These are phyloP conservation scores for Gossypium trilobum DNA, from an alignment of 441 rosid genomes.

Conservation along the genomic window DNA sequence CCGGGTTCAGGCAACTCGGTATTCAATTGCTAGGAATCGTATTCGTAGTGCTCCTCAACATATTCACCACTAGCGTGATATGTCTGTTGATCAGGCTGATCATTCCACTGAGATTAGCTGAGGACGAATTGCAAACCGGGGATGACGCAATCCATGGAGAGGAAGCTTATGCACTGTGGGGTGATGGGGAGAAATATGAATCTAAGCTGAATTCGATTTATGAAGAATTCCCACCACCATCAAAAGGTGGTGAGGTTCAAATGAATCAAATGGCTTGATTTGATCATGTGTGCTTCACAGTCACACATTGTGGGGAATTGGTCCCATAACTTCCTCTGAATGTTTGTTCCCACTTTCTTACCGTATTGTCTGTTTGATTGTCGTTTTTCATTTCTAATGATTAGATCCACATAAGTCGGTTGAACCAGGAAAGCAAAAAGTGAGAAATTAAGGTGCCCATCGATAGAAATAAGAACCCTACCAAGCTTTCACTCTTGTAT, in stretches of 20 bases:
- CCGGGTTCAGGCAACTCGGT: constrained; percentile 42
- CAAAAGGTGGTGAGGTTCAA: constrained; percentile 29
- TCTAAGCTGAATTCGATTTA: constrained; percentile 25
- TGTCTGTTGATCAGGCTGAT: constrained; percentile 29
- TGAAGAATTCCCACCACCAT: constrained; percentile 29
- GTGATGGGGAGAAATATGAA: constrained; percentile 44
- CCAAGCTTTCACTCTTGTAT: neutral
- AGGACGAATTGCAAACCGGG: constrained; percentile 33
- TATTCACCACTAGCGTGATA: constrained; percentile 31
- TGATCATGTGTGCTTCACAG: no score
- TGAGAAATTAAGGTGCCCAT: neutral
- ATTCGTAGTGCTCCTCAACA: constrained; percentile 27
- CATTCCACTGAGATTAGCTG: constrained; percentile 37
- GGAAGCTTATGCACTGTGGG: constrained; percentile 41
- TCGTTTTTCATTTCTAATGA: neutral
- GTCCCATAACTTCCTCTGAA: neutral
- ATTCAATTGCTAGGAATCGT: constrained; percentile 34
- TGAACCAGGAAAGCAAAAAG: neutral
- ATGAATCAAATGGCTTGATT: constrained; percentile 43
- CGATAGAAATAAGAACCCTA: neutral
- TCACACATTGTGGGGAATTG: no score
- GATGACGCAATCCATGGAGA: constrained; percentile 51
- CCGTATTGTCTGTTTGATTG: neutral
- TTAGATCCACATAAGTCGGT: neutral
- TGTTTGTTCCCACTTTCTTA: neutral